Percentiles rank a stretch among this genome's conserved stretches.
These are phyloP conservation scores for Plantago rigida DNA, from an alignment of 305 asterid genomes.

Conservation along the genomic window DNA sequence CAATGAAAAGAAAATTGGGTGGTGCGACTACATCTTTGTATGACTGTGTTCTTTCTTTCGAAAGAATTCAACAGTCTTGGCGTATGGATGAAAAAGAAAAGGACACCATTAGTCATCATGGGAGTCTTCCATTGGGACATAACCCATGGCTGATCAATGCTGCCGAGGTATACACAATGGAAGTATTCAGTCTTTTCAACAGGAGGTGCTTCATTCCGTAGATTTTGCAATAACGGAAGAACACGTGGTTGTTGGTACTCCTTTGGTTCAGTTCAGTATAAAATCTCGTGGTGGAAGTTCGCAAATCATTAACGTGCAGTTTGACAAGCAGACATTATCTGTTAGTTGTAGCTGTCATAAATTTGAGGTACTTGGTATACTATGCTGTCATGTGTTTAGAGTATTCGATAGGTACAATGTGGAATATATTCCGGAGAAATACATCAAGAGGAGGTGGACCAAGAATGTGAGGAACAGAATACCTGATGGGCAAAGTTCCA, in stretches of 20 bases:
- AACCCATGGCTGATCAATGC: neutral
- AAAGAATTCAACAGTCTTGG: slow-evolving; percentile 1
- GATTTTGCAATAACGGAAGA: neutral
- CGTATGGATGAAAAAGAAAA: slow-evolving; percentile 12
- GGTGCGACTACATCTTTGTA: neutral
- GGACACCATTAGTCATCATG: slow-evolving; percentile 1
- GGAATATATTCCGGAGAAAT: neutral
- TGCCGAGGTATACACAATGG: neutral
- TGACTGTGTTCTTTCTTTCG: neutral
- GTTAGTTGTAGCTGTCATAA: slow-evolving; percentile 1
- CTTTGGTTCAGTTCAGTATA: neutral
- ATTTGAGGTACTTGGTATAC: neutral
- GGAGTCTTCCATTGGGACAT: neutral
- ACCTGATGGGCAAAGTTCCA: neutral
- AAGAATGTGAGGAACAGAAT: neutral
- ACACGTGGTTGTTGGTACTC: neutral
- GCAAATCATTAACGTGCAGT: neutral
- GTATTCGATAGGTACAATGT: neutral
- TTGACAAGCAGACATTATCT: neutral
- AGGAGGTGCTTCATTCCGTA: neutral
- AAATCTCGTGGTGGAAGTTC: neutral
- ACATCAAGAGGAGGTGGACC: neutral
- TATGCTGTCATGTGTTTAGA: neutral
- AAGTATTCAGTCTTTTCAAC: neutral
- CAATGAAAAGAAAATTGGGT: neutral